phyloP scores from a whole-genome alignment of 2,329 filamentous ascomycete genomes.

The Pseudogymnoascus sp. region DNA sequence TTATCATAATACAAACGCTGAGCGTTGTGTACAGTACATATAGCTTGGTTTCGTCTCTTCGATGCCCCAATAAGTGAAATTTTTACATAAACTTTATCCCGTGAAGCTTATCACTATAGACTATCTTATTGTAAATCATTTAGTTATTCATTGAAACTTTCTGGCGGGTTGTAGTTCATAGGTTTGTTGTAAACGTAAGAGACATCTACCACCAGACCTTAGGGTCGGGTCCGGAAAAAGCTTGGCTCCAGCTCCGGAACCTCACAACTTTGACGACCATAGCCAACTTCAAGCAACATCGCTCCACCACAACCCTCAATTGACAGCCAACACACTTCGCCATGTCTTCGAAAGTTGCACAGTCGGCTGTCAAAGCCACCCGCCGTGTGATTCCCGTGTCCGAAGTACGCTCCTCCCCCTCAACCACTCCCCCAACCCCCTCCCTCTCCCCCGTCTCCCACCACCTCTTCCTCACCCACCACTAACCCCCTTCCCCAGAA shows the following conservation, averaged over 20 bases:
- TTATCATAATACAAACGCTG: not conserved
- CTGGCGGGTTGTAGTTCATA: not conserved
- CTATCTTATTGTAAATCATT: not conserved
- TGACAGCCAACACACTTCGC: conserved; percentile 11
- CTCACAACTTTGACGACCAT: not conserved
- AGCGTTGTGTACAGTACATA: not conserved
- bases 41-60: not conserved
- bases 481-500: conserved; percentile 51
- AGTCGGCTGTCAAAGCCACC: conserved; percentile 49
- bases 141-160: not conserved
- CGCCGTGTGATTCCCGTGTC: conserved; percentile 47
- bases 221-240: not conserved
- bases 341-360: conserved; percentile 42
- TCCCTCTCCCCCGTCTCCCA: conserved; percentile 15
- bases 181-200: not conserved
- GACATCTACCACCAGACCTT: not conserved
- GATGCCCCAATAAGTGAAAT: not conserved
- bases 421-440: conserved; percentile 15
- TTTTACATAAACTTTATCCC: not conserved
- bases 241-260: conserved; percentile 1
- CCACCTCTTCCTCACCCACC: conserved; percentile 12
- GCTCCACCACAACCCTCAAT: not conserved
- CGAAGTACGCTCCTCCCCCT: conserved; percentile 40
- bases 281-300: not conserved
- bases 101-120: not conserved